Base-by-base conservation (phyloP, 768 basidiomycete genomes). In the Tulasnella sp. region DNA sequence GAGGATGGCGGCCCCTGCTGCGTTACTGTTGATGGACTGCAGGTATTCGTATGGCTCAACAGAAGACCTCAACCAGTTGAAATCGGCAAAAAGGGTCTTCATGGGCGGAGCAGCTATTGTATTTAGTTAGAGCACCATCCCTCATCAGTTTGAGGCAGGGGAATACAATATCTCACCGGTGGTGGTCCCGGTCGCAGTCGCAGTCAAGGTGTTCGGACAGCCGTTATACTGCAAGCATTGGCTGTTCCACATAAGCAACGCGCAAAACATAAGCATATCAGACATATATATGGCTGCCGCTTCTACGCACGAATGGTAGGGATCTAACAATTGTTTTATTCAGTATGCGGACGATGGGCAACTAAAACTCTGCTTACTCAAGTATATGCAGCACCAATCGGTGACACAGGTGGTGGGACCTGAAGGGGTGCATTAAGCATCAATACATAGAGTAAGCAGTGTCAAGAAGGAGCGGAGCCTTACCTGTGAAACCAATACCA, bases 401-500 rank as follows among this genome's bases (percentile, higher is more conserved):
- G 71, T 68, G 3, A 74, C 70, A 61, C 80, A 83, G 2, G 69
- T 67, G 3, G 79, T 81, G 7, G 79, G 68, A 11, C 80, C 80
- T n/a, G 77, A 77, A 81, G 2, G 76, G 77, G 51, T 70, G 72
- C 4, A 78, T 79, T 47, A 38, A 38, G 7, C 15, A 5, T 15
- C 10, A 23, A 34, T 19, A 41, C 10, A 24, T 38, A 27, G n/a
- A 17, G 17, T 38, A 29, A 2, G 15, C 17, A 17, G 30, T 10
- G 15, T 5, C 38, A 17, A 4, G 10, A 10, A 13, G 4, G 8
- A 8, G 3, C 26, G 19, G 2, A 10, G 5, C 23, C 42, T 53
- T 19, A 53, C 52, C 44, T 23, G 43, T 56, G 41, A 34, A 45
- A 38, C 34, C 34, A 38, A 38, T 38, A 15, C 34, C 34, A 15